Evolutionary conservation across 495 filamentous ascomycete species (phyloP), one percentile per base, ranked within the genome.

Genomic region (Ascobolus immersus): DNA sequence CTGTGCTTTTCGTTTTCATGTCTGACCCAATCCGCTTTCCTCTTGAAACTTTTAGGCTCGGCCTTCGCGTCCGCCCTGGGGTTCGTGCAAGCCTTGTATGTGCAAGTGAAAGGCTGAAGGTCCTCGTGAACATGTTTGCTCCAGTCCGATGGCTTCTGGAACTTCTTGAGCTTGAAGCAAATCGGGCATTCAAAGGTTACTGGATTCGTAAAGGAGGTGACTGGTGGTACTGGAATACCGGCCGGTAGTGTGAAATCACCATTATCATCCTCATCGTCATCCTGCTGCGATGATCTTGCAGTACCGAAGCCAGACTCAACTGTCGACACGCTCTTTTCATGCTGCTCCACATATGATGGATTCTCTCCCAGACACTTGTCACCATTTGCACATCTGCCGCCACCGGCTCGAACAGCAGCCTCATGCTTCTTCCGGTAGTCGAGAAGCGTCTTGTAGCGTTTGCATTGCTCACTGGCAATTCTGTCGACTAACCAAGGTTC

Each of bases 61-160:
- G 11, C 18, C n/a, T n/a, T n/a, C n/a, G n/a, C n/a, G n/a, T n/a
- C n/a, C n/a, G n/a, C n/a, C n/a, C n/a, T n/a, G n/a, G n/a, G n/a
- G n/a, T n/a, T n/a, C 19, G 59, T 65, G 53, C 84, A 94, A 17
- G 69, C 56, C 9, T 70, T 64, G 52, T 86, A 92, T 0, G 80
- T 94, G 54, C 84, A 94, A 6, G 80, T 91, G 44, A 92, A 94
- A 4, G 84, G 84, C 47, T 89, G 77, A 8, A 93, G 68, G 48
- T 94, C 84, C 51, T 94, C 84, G 45, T 90, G 78, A 4, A 94
- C 77, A 45, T 94, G 84, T 50, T 94, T 94, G 10, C 84, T 89
- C 84, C 84, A 94, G 54, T 94, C 84, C 0, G 84, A 92, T 20
- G 84, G 84, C 52, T 94, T 94, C 42, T 73, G 66, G 49, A 91